A percentile compares a stretch with the other conserved stretches of the same genome.
Evolutionary conservation across 1,139 yeast genomes (phyloP).

Genomic region (Geotrichum bryndzae): DNA sequence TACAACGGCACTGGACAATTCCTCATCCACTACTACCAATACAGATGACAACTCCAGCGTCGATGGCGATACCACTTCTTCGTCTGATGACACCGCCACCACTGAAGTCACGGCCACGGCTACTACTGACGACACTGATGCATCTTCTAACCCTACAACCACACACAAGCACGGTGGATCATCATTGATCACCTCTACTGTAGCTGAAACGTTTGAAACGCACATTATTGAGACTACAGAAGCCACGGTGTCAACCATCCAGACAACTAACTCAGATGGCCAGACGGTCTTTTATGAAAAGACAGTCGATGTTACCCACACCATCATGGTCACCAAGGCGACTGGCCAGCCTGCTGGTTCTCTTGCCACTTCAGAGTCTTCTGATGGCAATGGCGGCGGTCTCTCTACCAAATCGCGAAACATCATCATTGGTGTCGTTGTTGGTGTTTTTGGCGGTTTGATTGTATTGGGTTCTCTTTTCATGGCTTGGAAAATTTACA

Average conservation of each 20-base stretch:
- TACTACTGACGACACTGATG: neutral
- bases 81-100: slow-evolving; percentile 10
- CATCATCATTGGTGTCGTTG: slow-evolving; percentile 31
- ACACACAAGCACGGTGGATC: neutral
- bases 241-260: slow-evolving; percentile 7
- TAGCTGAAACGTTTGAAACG: neutral
- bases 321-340: slow-evolving; percentile 6
- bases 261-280: slow-evolving; percentile 11
- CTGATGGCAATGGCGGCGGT: slow-evolving; percentile 21
- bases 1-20: neutral
- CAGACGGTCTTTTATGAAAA: slow-evolving; percentile 11
- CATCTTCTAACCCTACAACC: slow-evolving; percentile 7
- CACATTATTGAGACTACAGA: slow-evolving; percentile 3
- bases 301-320: slow-evolving; percentile 13
- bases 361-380: slow-evolving; percentile 20
- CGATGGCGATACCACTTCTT: slow-evolving; percentile 1
- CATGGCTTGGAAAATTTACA: slow-evolving; percentile 25
- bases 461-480: slow-evolving; percentile 27
- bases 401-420: slow-evolving; percentile 26
- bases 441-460: slow-evolving; percentile 32
- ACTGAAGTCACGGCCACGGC: slow-evolving; percentile 7
- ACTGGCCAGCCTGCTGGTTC: slow-evolving; percentile 18
- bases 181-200: neutral
- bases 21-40: neutral
- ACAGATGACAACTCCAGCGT: neutral